A percentile compares a stretch with the other conserved stretches of the same genome.
Conservation (phyloP, 768 basidiomycete genomes). For the Lepiota brunneoincarnata region DNA sequence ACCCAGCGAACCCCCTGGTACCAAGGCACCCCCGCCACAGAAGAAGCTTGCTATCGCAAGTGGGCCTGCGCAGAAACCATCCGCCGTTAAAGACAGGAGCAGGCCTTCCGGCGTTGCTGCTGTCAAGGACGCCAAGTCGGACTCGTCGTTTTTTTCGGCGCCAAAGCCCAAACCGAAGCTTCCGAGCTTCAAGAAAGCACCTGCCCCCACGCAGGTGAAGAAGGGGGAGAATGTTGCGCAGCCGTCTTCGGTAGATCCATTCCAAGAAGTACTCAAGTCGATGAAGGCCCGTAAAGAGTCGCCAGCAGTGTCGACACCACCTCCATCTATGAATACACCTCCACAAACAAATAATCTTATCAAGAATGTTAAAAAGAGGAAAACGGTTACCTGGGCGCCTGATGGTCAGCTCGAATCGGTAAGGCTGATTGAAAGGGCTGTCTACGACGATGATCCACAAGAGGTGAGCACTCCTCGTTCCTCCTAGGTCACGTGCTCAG, state of each 20-base stretch:
- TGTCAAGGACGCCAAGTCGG: constrained; percentile 78
- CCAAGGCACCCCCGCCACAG: constrained; percentile 49
- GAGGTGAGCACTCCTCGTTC: constrained; percentile 66
- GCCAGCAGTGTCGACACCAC: constrained; percentile 59
- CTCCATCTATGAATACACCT: constrained; percentile 33
- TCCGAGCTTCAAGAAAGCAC: constrained; percentile 84
- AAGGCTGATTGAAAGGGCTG: constrained; percentile 78
- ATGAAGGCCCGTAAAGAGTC: constrained; percentile 68
- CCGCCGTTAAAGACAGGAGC: constrained; percentile 58
- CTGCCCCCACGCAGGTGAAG: constrained; percentile 29
- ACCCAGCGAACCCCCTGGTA: constrained; percentile 45
- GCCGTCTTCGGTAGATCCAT: constrained; percentile 76
- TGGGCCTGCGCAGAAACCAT: constrained; percentile 37
- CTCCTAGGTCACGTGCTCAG: constrained; percentile 27
- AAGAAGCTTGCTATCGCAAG: constrained; percentile 65
- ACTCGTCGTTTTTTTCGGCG: constrained; percentile 86
- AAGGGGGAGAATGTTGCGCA: constrained; percentile 72
- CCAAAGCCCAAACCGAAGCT: constrained; percentile 82
- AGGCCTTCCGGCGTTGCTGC: constrained; percentile 27
- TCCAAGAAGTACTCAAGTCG: constrained; percentile 77
- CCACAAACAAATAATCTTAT: constrained; percentile 29
- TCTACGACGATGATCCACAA: constrained; percentile 86
- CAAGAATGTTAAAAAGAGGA: constrained; percentile 61
- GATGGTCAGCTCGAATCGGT: constrained; percentile 73
- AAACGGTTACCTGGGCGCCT: constrained; percentile 76